Evolutionary conservation across 805 yeast species (phyloP), one percentile per base, ranked within the genome.

Genomic region (Sugiyamaella americana): DNA sequence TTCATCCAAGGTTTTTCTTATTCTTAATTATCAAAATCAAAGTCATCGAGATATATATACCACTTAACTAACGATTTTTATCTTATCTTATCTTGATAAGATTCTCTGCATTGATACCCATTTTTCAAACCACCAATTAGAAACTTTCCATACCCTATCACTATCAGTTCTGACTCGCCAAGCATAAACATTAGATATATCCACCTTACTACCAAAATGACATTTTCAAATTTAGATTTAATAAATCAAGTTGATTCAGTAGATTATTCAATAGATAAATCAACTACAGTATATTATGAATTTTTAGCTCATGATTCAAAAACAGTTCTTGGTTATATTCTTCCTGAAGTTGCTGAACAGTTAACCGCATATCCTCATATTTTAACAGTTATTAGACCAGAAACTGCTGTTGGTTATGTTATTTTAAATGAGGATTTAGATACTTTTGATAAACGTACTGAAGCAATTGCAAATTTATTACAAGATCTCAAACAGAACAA

Each of bases 371-470:
- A 41, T 18, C 45, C 52, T 3, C 40, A 46, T 3, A 39, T 21
- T 17, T 55, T 66, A 37, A 36, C 21, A 4, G 59, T 71, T 5
- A 58, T 63, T 45, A 49, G 60, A 8, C 37, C 63, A 0, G 36
- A 47, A 0, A 26, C 32, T 26, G 32, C 32, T 26, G 13, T 8
- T 13, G 32, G 32, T 26, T 8, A 8, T 13, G 32, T 26, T 8
- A 26, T 13, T 8, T 8, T 26, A 8, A 26, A 26, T 13, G 8
- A 8, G 8, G 8, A 8, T 8, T 57, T 66, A 36, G 68, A 69
- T 44, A 65, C 75, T 0, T 42, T 72, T 5, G 75, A 69, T 19
- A 65, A 63, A 48, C 58, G 84, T 45, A 62, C 66, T 60, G 58
- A 45, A 19, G 60, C 63, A 18, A 69, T 70, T 50, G 56, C 50